Percentiles rank a stretch among this genome's conserved stretches.
Evolutionary conservation across 768 basidiomycete genomes (phyloP).

Genomic region (Termitomyces sp.): DNA sequence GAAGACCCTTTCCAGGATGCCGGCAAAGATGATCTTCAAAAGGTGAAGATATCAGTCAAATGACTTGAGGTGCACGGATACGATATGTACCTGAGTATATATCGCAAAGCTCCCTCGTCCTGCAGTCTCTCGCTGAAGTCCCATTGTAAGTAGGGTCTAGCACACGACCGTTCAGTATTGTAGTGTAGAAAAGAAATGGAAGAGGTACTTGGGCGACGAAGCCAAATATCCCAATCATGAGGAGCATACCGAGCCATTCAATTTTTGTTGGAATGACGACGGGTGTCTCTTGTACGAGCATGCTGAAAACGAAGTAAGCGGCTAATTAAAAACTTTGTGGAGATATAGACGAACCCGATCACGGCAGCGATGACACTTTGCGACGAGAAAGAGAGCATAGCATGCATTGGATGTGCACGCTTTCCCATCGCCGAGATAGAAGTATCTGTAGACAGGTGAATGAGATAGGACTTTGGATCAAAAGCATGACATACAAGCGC

Average conservation of each 20-base stretch:
- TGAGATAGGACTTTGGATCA: neutral
- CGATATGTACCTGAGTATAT: constrained; percentile 30
- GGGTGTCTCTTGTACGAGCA: constrained; percentile 35
- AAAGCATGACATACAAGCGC: constrained; percentile 53
- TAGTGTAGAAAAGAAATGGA: constrained; percentile 29
- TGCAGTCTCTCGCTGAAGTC: constrained; percentile 39
- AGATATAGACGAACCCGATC: constrained; percentile 25
- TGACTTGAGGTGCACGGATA: too few relatives aligned
- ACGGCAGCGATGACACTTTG: constrained; percentile 43
- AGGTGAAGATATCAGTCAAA: neutral
- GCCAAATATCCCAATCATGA: constrained; percentile 51
- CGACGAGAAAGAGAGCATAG: constrained; percentile 61
- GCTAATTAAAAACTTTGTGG: neutral
- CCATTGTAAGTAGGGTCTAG: constrained; percentile 53
- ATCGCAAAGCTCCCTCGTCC: constrained; percentile 60
- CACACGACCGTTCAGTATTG: neutral
- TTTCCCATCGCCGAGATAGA: constrained; percentile 62
- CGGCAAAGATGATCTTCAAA: constrained; percentile 61
- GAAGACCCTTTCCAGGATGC: constrained; percentile 59
- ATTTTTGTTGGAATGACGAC: constrained; percentile 42
- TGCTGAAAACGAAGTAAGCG: constrained; percentile 26
- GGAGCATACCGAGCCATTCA: constrained; percentile 43
- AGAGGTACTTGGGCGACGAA: constrained; percentile 52
- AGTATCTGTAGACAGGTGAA: constrained; percentile 3
- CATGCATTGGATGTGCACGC: constrained; percentile 72